Conservation (phyloP, 2,329 filamentous ascomycete genomes). For the Pseudogymnoascus sp. region DNA sequence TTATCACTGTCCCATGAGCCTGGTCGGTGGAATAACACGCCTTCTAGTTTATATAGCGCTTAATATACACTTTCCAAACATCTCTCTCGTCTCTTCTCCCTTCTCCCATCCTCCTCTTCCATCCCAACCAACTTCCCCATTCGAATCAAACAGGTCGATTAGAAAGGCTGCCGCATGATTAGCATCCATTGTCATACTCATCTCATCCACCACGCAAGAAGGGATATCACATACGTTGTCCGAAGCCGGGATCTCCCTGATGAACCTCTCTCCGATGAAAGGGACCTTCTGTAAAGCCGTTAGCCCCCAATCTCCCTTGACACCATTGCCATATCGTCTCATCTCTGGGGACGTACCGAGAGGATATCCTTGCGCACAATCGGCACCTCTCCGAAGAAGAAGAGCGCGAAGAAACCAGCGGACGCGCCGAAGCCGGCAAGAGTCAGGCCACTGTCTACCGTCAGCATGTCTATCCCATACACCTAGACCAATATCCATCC, state of each 20-base stretch:
- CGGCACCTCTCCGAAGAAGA: constrained; percentile 56
- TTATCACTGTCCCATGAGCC: background rate
- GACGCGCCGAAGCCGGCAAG: constrained; percentile 48
- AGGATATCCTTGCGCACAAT: constrained; percentile 51
- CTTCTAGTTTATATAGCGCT: constrained; percentile 4
- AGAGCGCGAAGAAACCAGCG: constrained; percentile 43
- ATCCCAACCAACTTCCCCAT: background rate
- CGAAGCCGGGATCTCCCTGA: constrained; percentile 46
- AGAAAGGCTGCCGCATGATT: background rate
- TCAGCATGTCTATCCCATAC: background rate
- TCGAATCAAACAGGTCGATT: background rate
- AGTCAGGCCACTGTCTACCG: constrained; percentile 38
- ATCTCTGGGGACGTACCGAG: constrained; percentile 33
- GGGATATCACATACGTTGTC: constrained; percentile 47
- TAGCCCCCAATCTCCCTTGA: background rate
- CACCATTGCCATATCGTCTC: background rate
- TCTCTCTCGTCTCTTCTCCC: background rate
- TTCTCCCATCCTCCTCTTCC: background rate
- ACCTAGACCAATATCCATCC: constrained; percentile 1
- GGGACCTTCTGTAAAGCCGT: constrained; percentile 42
- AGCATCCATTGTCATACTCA: background rate
- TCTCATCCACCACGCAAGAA: background rate
- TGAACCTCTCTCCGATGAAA: constrained; percentile 41
- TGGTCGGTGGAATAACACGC: background rate
- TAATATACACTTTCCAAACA: constrained; percentile 1